These are phyloP conservation scores for Neurospora tetraspora DNA, from an alignment of 495 filamentous ascomycete species.

Conservation along the genomic window DNA sequence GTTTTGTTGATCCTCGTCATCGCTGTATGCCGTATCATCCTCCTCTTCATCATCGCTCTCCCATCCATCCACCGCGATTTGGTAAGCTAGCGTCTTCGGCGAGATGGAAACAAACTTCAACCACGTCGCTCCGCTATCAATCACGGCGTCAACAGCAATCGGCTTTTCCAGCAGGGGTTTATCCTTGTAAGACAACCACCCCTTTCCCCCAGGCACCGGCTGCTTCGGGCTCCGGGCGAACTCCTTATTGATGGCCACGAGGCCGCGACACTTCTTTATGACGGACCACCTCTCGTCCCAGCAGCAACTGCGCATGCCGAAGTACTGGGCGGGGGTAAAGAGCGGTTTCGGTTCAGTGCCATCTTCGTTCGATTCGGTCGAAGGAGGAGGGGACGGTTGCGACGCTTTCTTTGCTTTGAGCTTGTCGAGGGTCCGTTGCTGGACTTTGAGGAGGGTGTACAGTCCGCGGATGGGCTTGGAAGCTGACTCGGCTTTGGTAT, in stretches of 20 bases:
- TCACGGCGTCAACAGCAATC: constrained; percentile 19
- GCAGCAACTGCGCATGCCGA: constrained; percentile 20
- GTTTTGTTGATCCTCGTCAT: background rate
- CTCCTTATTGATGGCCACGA: constrained; percentile 23
- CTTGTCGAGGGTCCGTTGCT: constrained; percentile 21
- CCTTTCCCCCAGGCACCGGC: constrained; percentile 6
- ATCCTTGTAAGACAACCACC: constrained; percentile 19
- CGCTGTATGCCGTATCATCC: background rate
- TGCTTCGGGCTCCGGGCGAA: constrained; percentile 19
- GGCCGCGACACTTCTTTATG: constrained; percentile 21
- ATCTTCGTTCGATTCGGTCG: background rate
- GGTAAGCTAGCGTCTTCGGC: constrained; percentile 17
- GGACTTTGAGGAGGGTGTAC: constrained; percentile 15
- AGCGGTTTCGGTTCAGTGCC: background rate
- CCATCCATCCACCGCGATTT: constrained; percentile 21
- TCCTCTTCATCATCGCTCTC: constrained; percentile 18
- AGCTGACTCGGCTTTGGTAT: constrained; percentile 6
- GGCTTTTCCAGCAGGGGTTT: constrained; percentile 17
- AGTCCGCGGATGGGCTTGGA: constrained; percentile 14
- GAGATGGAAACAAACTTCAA: constrained; percentile 23
- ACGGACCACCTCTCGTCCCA: constrained; percentile 21
- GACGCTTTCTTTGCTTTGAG: constrained; percentile 8
- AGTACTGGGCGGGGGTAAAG: constrained; percentile 17
- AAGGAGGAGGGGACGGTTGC: background rate
- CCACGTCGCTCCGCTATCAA: constrained; percentile 24